A percentile compares a stretch with the other conserved stretches of the same genome.
phyloP scores from a whole-genome alignment of 768 basidiomycete species.

The Lyophyllum semitale region DNA sequence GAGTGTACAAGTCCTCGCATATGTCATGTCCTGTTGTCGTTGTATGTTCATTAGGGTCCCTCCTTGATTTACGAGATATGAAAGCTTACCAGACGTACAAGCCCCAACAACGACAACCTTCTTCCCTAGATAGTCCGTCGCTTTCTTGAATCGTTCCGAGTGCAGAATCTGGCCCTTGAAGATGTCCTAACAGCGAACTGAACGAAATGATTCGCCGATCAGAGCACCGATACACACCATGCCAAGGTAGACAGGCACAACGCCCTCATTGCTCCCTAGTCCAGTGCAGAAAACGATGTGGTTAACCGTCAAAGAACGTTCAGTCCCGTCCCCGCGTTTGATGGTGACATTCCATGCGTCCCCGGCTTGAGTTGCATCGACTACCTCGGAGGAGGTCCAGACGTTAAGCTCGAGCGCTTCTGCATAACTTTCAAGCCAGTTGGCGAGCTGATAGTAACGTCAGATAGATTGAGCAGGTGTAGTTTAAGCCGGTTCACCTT shows the following conservation, averaged over 20 bases:
- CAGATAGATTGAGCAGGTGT: background rate
- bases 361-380: constrained; percentile 33
- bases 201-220: background rate
- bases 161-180: constrained; percentile 69
- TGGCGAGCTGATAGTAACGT: constrained; percentile 46
- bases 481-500: constrained; percentile 33
- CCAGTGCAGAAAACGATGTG: constrained; percentile 56
- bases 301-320: constrained; percentile 42
- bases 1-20: constrained; percentile 39
- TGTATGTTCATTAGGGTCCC: too few relatives aligned
- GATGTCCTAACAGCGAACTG: constrained; percentile 35
- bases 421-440: constrained; percentile 70
- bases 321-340: constrained; percentile 31
- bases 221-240: constrained; percentile 31
- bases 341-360: constrained; percentile 45
- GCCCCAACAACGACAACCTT: constrained; percentile 72
- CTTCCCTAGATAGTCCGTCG: constrained; percentile 61
- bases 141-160: constrained; percentile 55
- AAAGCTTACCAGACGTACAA: constrained; percentile 63
- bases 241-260: constrained; percentile 47
- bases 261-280: constrained; percentile 44
- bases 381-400: constrained; percentile 53
- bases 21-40: constrained; percentile 49
- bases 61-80: too few relatives aligned
- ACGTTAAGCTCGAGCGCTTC: constrained; percentile 61